Conservation (phyloP, 371 early-diverging fungal genomes). For the Lichtheimia ornata region DNA sequence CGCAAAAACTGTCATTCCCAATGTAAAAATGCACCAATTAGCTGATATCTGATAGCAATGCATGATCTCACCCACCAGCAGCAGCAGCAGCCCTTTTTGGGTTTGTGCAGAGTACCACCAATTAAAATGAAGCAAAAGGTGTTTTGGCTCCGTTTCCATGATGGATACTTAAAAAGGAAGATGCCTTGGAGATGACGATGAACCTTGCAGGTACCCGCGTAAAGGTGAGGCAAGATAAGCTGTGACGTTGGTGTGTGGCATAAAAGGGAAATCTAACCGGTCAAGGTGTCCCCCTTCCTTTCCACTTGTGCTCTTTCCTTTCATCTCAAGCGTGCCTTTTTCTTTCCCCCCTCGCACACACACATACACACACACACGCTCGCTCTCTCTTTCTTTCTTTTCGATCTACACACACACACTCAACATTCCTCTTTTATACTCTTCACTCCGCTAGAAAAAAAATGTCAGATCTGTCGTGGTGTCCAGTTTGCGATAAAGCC, state of each 20-base stretch:
- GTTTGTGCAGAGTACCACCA: too few relatives aligned
- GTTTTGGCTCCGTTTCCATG: too few relatives aligned
- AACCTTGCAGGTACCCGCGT: conserved; percentile 15
- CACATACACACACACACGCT: neutral
- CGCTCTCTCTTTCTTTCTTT: neutral
- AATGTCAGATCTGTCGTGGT: conserved; percentile 25
- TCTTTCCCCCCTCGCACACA: neutral
- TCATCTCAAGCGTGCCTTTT: conserved; percentile 10
- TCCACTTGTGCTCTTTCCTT: conserved; percentile 1
- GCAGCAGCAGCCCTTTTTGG: too few relatives aligned
- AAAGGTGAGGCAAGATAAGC: conserved; percentile 2
- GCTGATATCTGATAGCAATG: too few relatives aligned
- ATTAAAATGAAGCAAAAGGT: too few relatives aligned
- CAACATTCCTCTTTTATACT: conserved; percentile 3
- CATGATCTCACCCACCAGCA: too few relatives aligned
- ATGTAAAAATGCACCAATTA: too few relatives aligned
- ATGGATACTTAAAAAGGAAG: neutral
- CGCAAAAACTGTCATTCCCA: too few relatives aligned
- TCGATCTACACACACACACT: neutral
- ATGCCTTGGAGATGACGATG: conserved; percentile 1
- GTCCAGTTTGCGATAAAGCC: conserved; percentile 25
- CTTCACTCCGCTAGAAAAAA: conserved; percentile 4
- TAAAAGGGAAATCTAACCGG: conserved; percentile 9
- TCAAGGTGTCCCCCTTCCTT: neutral
- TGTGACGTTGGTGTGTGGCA: neutral